A percentile compares a stretch with the other conserved stretches of the same genome.
Evolutionary conservation across 148 eudicot genomes (phyloP).

Genomic region (Cornus florida): DNA sequence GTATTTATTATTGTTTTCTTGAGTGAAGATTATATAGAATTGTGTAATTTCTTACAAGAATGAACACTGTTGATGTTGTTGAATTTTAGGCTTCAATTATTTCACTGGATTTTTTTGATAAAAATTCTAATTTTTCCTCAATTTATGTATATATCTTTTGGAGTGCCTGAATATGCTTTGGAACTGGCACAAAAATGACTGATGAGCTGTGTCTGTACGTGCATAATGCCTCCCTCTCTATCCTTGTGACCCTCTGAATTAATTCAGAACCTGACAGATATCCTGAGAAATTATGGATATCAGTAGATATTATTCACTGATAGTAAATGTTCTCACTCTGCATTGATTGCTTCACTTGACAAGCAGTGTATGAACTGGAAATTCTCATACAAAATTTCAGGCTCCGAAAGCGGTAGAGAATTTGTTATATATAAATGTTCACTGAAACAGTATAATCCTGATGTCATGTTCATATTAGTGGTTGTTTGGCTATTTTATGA

Average conservation of each 20-base stretch:
- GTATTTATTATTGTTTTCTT: too few relatives aligned
- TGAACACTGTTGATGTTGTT: not conserved
- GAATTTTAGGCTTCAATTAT: not conserved
- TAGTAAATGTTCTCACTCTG: not conserved
- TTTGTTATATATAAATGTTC: too few relatives aligned
- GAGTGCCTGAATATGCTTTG: not conserved
- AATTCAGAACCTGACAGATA: not conserved
- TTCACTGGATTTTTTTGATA: not conserved
- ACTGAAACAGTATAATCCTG: too few relatives aligned
- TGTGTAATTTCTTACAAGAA: too few relatives aligned
- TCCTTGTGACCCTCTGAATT: not conserved
- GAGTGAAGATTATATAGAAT: too few relatives aligned
- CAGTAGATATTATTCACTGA: not conserved
- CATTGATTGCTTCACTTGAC: not conserved
- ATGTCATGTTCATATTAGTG: not conserved
- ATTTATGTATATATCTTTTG: too few relatives aligned
- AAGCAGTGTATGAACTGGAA: not conserved
- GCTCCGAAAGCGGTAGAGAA: not conserved
- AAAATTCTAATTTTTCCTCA: not conserved
- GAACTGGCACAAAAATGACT: not conserved
- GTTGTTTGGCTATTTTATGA: constrained; percentile 7
- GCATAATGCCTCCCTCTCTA: not conserved
- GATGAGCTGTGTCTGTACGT: not conserved
- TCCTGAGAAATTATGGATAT: not conserved
- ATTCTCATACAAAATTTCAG: not conserved